phyloP scores from a whole-genome alignment of 2,329 filamentous ascomycete species.

The Curvularia verruculosa region DNA sequence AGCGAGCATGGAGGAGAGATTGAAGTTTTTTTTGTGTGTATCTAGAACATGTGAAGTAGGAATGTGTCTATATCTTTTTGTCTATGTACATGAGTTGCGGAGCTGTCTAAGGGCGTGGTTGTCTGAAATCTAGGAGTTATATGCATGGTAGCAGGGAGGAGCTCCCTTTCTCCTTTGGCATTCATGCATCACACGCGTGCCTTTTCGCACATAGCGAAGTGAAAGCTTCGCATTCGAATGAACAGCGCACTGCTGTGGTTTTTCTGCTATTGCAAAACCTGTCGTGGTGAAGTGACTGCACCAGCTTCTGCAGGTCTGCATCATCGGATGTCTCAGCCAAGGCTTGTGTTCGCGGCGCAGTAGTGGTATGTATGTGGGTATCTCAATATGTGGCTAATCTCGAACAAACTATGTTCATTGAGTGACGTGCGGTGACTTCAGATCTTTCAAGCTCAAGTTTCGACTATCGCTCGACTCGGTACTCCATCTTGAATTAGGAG shows the following conservation, averaged over 20 bases:
- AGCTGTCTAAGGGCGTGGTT: neutral
- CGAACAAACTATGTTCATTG: constrained; percentile 5
- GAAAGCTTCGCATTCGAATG: neutral
- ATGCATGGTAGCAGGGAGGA: neutral
- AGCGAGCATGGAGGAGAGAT: neutral
- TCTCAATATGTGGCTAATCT: neutral
- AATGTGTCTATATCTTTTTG: neutral
- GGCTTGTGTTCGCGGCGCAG: neutral
- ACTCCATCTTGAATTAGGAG: constrained; percentile 42
- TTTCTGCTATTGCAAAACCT: neutral
- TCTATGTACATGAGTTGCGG: neutral
- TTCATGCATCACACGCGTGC: neutral
- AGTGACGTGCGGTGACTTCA: constrained; percentile 6
- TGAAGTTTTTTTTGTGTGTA: neutral
- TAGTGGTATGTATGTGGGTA: neutral
- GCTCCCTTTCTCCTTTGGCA: neutral
- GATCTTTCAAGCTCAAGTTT: constrained; percentile 21
- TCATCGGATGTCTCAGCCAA: neutral
- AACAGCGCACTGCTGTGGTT: neutral
- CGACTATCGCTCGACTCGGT: constrained; percentile 34
- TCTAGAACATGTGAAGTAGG: neutral
- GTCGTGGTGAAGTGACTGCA: neutral
- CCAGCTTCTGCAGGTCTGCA: neutral
- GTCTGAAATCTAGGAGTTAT: neutral
- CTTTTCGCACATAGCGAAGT: neutral